A percentile compares a stretch with the other conserved stretches of the same genome.
Evolutionary conservation across 768 basidiomycete species (phyloP).

Genomic region (Cystobasidium onofrii): DNA sequence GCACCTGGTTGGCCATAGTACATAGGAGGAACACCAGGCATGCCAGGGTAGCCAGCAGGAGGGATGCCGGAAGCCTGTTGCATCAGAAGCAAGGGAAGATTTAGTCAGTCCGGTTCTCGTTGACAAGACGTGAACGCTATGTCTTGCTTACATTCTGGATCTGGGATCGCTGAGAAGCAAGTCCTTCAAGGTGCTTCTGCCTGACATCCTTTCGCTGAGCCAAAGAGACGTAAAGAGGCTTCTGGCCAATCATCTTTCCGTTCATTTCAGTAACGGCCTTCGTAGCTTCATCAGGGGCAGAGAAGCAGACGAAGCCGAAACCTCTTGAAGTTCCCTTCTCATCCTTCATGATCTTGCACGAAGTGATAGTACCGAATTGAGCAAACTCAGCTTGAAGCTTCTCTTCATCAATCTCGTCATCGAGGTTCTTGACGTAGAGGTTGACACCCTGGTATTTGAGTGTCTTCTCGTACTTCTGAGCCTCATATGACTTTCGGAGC

Average conservation of each 20-base stretch:
- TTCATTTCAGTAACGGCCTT: slow-evolving; percentile 99
- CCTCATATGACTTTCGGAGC: slow-evolving; percentile 83
- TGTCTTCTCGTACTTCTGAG: slow-evolving; percentile 90
- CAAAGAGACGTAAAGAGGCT: slow-evolving; percentile 96
- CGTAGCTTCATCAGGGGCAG: slow-evolving; percentile 94
- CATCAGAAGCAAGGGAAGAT: too few species aligned
- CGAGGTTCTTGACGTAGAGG: slow-evolving; percentile 98
- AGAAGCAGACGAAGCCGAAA: slow-evolving; percentile 99
- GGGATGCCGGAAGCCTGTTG: slow-evolving; percentile 66
- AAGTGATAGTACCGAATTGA: slow-evolving; percentile 92
- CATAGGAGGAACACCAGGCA: slow-evolving; percentile 54
- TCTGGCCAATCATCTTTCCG: slow-evolving; percentile 91
- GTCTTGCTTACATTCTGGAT: slow-evolving; percentile 57
- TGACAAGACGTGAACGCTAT: too few species aligned
- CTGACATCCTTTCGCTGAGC: slow-evolving; percentile 97
- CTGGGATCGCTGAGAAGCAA: slow-evolving; percentile 89
- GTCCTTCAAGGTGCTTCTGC: slow-evolving; percentile 94
- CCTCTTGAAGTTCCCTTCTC: slow-evolving; percentile 88
- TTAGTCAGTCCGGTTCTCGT: background rate
- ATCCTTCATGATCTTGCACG: slow-evolving; percentile 98
- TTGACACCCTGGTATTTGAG: slow-evolving; percentile 99
- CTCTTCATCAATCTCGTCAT: slow-evolving; percentile 95
- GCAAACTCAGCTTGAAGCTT: slow-evolving; percentile 94
- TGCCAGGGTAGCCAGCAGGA: slow-evolving; percentile 65
- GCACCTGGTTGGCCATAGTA: slow-evolving; percentile 72